Conservation (phyloP, 345 rosid genomes). For the Turnera subulata region DNA sequence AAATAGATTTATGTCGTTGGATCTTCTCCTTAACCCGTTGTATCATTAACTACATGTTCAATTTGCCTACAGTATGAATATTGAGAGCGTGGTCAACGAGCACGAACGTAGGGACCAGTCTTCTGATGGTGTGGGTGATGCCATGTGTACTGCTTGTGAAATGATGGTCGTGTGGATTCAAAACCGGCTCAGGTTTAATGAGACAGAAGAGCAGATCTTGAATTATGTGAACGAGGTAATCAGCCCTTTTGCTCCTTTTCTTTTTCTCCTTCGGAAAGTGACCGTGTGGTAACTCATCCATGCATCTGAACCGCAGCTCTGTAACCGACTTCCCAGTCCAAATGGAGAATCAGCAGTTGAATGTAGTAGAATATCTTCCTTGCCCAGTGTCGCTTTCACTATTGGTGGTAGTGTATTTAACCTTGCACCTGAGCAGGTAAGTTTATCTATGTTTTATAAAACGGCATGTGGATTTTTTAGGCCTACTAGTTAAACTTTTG, state of each 20-base stretch:
- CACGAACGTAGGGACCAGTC: not conserved
- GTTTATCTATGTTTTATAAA: not conserved
- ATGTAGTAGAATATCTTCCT: slow-evolving; percentile 19
- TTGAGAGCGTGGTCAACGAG: slow-evolving; percentile 25
- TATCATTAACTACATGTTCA: not conserved
- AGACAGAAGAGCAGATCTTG: slow-evolving; percentile 26
- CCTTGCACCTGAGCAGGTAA: slow-evolving; percentile 25
- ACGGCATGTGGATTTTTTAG: too few species aligned
- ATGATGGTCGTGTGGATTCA: slow-evolving; percentile 31
- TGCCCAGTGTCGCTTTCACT: slow-evolving; percentile 25
- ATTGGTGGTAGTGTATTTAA: slow-evolving; percentile 28
- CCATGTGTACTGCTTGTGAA: slow-evolving; percentile 29
- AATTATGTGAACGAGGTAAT: slow-evolving; percentile 17
- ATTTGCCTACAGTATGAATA: slow-evolving; percentile 13
- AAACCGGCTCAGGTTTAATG: slow-evolving; percentile 23
- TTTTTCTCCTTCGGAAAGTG: not conserved
- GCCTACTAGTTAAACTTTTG: too few species aligned
- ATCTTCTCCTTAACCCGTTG: not conserved
- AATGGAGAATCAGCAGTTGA: slow-evolving; percentile 31
- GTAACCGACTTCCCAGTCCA: slow-evolving; percentile 29
- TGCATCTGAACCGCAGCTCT: slow-evolving; percentile 18
- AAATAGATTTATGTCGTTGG: too few species aligned
- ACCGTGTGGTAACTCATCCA: not conserved
- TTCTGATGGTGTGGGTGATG: slow-evolving; percentile 17
- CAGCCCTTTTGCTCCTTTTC: not conserved